Conservation (phyloP, 768 basidiomycete species). For the Phylloporus sp. region DNA sequence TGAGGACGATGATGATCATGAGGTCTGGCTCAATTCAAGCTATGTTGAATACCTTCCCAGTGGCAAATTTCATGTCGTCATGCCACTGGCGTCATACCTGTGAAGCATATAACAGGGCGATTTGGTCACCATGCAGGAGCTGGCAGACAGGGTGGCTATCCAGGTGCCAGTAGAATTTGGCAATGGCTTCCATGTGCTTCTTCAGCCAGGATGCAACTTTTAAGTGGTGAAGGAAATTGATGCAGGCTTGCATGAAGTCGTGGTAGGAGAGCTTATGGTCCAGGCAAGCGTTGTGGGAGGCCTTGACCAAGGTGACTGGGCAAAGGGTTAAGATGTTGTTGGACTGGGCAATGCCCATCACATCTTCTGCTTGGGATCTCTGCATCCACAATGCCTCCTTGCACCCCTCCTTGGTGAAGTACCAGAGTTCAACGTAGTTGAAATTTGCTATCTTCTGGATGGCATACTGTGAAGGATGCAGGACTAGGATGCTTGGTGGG, state of each 20-base stretch:
- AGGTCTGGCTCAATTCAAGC: background rate
- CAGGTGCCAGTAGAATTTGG: background rate
- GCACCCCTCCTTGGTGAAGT: conserved; percentile 8
- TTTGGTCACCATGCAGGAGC: background rate
- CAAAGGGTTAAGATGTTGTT: conserved; percentile 9
- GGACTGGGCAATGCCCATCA: conserved; percentile 11
- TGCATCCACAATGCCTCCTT: background rate
- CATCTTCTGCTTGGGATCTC: background rate
- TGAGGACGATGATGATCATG: background rate
- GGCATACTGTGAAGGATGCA: conserved; percentile 8
- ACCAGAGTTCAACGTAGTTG: conserved; percentile 9
- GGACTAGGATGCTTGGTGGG: too few relatives aligned
- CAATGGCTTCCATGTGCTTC: background rate
- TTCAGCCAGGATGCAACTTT: background rate
- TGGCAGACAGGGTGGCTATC: background rate
- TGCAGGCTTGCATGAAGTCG: conserved; percentile 7
- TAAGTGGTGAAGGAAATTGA: background rate
- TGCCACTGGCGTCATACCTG: background rate
- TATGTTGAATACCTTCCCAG: background rate
- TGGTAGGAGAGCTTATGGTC: conserved; percentile 16
- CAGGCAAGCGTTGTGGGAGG: conserved; percentile 15
- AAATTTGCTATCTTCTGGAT: conserved; percentile 4
- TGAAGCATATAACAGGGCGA: background rate
- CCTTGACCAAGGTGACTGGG: conserved; percentile 14
- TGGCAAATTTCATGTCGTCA: background rate